Evolutionary conservation across 2,329 filamentous ascomycete species (phyloP).

Genomic region (Geoglossum cookeanum): DNA sequence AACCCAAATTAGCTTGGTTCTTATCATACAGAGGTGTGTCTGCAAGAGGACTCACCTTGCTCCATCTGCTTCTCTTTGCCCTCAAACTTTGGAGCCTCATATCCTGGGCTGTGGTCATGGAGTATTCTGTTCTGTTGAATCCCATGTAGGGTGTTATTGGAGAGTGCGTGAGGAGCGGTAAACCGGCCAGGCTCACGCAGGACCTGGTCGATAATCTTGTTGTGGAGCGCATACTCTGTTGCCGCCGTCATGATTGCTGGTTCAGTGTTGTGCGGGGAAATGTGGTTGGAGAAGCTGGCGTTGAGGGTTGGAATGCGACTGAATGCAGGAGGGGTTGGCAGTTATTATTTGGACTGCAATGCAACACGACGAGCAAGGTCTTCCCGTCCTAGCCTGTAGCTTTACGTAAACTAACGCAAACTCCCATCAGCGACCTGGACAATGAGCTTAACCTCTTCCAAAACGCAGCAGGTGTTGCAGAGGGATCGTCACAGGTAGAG

Average conservation of each 20-base stretch:
- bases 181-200: constrained; percentile 37
- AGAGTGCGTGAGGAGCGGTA: constrained; percentile 75
- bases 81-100: constrained; percentile 84
- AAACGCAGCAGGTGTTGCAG: neutral
- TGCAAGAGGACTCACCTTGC: constrained; percentile 33
- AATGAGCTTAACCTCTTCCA: neutral
- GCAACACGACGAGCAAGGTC: neutral
- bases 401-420: neutral
- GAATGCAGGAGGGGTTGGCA: neutral
- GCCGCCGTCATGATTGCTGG: neutral
- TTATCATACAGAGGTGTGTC: neutral
- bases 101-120: constrained; percentile 79
- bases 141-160: constrained; percentile 49
- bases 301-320: neutral
- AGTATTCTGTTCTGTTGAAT: constrained; percentile 46
- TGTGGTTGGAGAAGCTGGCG: neutral
- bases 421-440: neutral
- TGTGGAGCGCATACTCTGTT: constrained; percentile 18
- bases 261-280: neutral
- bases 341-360: neutral
- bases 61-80: constrained; percentile 87
- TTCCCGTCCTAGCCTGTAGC: neutral
- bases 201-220: constrained; percentile 39
- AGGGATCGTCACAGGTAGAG: neutral
- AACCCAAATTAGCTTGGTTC: neutral